Percentiles rank a stretch among this genome's conserved stretches.
These are phyloP conservation scores for Stemphylium lycopersici DNA, from an alignment of 2,329 filamentous ascomycete genomes.

Conservation along the genomic window DNA sequence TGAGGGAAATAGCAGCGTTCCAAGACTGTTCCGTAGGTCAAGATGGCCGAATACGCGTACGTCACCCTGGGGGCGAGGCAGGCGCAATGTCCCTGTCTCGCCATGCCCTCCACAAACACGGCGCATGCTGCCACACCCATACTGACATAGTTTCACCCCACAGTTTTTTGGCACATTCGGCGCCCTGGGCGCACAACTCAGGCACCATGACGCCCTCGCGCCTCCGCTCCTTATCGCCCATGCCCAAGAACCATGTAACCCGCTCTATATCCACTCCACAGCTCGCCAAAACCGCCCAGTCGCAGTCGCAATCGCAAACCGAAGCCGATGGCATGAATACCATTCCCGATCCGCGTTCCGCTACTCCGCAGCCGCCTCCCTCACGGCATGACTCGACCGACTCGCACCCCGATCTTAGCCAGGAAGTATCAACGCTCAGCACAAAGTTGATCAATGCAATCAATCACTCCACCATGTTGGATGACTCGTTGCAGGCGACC, in stretches of 20 bases:
- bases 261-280: constrained; percentile 48
- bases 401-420: constrained; percentile 66
- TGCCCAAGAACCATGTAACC: constrained; percentile 46
- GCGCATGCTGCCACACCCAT: not conserved
- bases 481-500: constrained; percentile 83
- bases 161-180: constrained; percentile 43
- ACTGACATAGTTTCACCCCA: constrained; percentile 18
- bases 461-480: constrained; percentile 90
- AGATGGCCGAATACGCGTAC: constrained; percentile 37
- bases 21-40: constrained; percentile 4
- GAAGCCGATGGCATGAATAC: constrained; percentile 69
- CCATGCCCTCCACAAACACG: not conserved
- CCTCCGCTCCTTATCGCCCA: constrained; percentile 45
- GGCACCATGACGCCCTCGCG: constrained; percentile 46
- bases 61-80: constrained; percentile 13
- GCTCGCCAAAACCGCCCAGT: constrained; percentile 36
- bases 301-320: constrained; percentile 50
- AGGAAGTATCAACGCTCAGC: constrained; percentile 86
- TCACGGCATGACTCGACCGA: constrained; percentile 53
- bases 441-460: constrained; percentile 97
- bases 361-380: constrained; percentile 44
- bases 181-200: constrained; percentile 42
- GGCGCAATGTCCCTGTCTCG: constrained; percentile 11
- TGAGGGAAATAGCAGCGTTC: constrained; percentile 4
- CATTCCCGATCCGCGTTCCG: constrained; percentile 61